phyloP scores from a whole-genome alignment of 2,329 filamentous ascomycete species.

The Colletotrichum viniferum region DNA sequence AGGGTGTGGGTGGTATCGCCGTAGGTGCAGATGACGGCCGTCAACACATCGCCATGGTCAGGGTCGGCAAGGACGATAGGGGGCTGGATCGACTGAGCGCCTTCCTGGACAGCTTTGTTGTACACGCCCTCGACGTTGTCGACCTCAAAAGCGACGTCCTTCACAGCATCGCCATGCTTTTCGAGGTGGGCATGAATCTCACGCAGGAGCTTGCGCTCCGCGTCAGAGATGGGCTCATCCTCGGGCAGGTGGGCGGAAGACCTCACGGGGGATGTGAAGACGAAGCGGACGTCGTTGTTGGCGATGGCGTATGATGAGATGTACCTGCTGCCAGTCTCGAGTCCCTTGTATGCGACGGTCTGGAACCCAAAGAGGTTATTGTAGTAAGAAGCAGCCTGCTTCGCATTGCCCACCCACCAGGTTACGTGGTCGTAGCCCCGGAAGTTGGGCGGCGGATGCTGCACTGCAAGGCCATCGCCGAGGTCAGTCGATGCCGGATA shows the following conservation, averaged over 20 bases:
- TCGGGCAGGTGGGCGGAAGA: conserved; percentile 57
- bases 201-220: conserved; percentile 68
- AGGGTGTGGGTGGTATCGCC: conserved; percentile 96
- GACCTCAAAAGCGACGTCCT: conserved; percentile 94
- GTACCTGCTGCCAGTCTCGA: conserved; percentile 84
- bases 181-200: conserved; percentile 86
- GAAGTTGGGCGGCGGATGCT: conserved; percentile 62
- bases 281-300: conserved; percentile 79
- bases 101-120: conserved; percentile 69
- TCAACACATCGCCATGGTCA: conserved; percentile 68
- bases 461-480: conserved; percentile 56
- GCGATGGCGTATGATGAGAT: conserved; percentile 84
- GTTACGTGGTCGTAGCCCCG: conserved; percentile 90
- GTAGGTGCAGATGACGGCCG: conserved; percentile 87
- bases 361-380: conserved; percentile 86
- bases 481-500: conserved; percentile 41
- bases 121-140: conserved; percentile 87
- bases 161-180: conserved; percentile 90
- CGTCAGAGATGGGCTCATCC: conserved; percentile 64
- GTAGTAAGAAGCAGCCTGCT: conserved; percentile 92
- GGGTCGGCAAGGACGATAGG: conserved; percentile 63
- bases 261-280: conserved; percentile 82
- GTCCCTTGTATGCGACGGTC: conserved; percentile 80
- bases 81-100: conserved; percentile 65
- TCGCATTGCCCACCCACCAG: conserved; percentile 97